phyloP scores from a whole-genome alignment of 2,329 filamentous ascomycete genomes.

The Pseudomassariella vexata region DNA sequence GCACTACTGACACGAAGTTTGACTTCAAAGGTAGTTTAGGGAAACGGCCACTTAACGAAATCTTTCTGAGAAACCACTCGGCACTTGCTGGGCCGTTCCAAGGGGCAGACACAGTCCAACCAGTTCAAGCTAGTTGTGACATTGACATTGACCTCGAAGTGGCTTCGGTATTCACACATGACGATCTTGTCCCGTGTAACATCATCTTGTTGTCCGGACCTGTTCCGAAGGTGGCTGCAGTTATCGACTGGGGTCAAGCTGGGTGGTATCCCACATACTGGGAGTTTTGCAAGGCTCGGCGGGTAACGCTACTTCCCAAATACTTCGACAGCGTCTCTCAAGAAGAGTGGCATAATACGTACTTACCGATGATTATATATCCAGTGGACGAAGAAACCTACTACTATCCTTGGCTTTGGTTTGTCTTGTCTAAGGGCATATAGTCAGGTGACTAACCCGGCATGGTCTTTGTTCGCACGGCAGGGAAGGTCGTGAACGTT shows the following conservation, averaged over 20 bases:
- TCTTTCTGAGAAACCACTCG: neutral
- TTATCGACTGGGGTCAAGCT: slow-evolving; percentile 1
- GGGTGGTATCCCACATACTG: slow-evolving; percentile 1
- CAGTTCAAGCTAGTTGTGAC: neutral
- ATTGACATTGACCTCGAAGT: neutral
- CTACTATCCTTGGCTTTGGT: slow-evolving; percentile 1
- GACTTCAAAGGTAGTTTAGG: neutral
- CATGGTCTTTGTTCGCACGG: too few species aligned
- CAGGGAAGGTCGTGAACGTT: too few species aligned
- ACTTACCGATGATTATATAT: neutral
- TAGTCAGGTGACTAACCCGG: too few species aligned
- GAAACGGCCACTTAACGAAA: neutral
- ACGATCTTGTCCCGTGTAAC: neutral
- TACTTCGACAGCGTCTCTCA: neutral
- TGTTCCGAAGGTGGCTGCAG: neutral
- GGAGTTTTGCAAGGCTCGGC: neutral
- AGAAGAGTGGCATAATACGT: neutral
- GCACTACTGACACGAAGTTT: too few species aligned
- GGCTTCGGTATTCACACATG: neutral
- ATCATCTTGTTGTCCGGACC: neutral
- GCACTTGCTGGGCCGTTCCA: neutral
- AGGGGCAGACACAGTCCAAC: neutral
- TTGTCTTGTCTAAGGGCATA: too few species aligned
- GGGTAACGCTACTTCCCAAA: neutral
- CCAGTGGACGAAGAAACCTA: neutral